These are phyloP conservation scores for Geotrichum fermentans DNA, from an alignment of 1,139 yeast species.

Conservation along the genomic window DNA sequence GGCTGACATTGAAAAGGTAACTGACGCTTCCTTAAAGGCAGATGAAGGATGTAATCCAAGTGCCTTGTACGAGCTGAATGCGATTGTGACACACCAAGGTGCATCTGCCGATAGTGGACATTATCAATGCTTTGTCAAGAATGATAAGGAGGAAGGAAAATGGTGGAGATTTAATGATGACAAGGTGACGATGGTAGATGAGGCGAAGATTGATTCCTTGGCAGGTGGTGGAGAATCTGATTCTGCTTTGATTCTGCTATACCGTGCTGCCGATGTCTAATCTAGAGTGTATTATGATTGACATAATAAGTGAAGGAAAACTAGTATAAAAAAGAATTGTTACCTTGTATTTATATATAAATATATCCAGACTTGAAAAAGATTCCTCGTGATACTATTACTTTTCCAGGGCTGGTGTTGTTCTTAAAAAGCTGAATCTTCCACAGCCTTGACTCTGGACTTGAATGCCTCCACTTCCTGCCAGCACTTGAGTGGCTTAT, in stretches of 20 bases:
- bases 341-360: background rate
- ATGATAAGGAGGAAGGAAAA: constrained; percentile 55
- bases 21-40: constrained; percentile 34
- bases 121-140: constrained; percentile 82
- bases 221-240: constrained; percentile 99
- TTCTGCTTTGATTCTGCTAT: constrained; percentile 81
- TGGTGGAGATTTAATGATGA: constrained; percentile 98
- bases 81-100: constrained; percentile 90
- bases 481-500: constrained; percentile 80
- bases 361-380: constrained; percentile 3
- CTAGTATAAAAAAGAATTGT: background rate
- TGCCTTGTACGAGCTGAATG: constrained; percentile 75
- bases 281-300: background rate
- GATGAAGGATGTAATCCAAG: constrained; percentile 76
- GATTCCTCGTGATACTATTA: too few relatives aligned
- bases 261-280: constrained; percentile 65
- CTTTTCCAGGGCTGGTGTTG: background rate
- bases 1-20: constrained; percentile 29
- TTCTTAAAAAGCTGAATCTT: constrained; percentile 14
- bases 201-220: constrained; percentile 73
- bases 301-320: background rate
- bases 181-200: constrained; percentile 69
- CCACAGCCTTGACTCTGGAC: constrained; percentile 30
- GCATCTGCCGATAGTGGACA: constrained; percentile 97
- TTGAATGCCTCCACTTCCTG: constrained; percentile 76